phyloP scores from a whole-genome alignment of 2,329 filamentous ascomycete genomes.

The Venturia pyrina region DNA sequence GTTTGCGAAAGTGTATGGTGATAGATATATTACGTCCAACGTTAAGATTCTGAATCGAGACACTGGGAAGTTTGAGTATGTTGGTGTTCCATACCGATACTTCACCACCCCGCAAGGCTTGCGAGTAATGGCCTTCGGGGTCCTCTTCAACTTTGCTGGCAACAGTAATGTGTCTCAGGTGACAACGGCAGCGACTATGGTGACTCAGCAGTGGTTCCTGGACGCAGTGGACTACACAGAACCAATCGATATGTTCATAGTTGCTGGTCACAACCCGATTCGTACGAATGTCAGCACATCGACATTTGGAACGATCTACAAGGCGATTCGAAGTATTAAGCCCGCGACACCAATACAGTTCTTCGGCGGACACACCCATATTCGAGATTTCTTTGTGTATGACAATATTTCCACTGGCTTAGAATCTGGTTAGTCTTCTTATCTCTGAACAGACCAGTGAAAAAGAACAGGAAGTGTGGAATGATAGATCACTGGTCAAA shows the following conservation, averaged over 20 bases:
- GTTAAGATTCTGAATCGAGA: slow-evolving; percentile 38
- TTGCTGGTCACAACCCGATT: slow-evolving; percentile 55
- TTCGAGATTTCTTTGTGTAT: slow-evolving; percentile 55
- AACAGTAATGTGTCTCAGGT: slow-evolving; percentile 54
- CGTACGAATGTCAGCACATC: slow-evolving; percentile 29
- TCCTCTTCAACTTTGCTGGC: slow-evolving; percentile 41
- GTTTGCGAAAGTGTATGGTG: slow-evolving; percentile 48
- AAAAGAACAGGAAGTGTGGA: not conserved
- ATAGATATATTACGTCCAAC: slow-evolving; percentile 44
- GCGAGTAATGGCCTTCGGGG: slow-evolving; percentile 43
- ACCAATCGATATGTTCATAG: slow-evolving; percentile 52
- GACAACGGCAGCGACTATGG: slow-evolving; percentile 42
- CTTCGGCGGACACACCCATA: slow-evolving; percentile 56
- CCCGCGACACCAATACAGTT: slow-evolving; percentile 52
- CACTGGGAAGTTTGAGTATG: slow-evolving; percentile 34
- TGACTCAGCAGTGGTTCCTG: slow-evolving; percentile 50
- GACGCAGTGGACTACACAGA: slow-evolving; percentile 44
- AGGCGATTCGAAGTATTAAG: slow-evolving; percentile 47
- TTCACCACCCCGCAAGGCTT: slow-evolving; percentile 40
- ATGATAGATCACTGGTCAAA: not conserved
- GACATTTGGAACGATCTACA: slow-evolving; percentile 41
- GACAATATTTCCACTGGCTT: slow-evolving; percentile 52
- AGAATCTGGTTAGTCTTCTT: slow-evolving; percentile 37
- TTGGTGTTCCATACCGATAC: slow-evolving; percentile 39
- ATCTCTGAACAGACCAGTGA: not conserved